Conservation (phyloP, 106 monocot species). For the Dendrobium catenatum region DNA sequence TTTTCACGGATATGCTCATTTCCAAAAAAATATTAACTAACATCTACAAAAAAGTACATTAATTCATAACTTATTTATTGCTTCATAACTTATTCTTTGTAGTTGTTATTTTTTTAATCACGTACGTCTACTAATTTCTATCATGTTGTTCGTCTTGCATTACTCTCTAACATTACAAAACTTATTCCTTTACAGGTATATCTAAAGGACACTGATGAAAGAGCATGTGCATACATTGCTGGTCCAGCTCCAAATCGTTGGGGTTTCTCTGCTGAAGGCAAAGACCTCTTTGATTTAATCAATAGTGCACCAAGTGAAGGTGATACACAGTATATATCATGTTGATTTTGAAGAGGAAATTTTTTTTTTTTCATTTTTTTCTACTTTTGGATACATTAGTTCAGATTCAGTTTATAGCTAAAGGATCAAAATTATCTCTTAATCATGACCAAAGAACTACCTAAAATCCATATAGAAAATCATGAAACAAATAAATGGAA, state of each 20-base stretch:
- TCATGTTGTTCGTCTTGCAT: neutral
- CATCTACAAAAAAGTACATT: neutral
- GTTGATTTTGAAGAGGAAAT: neutral
- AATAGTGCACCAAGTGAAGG: conserved; percentile 24
- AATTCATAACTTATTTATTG: neutral
- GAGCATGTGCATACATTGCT: conserved; percentile 97
- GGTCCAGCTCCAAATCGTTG: conserved; percentile 98
- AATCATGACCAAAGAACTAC: too few species aligned
- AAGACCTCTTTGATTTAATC: conserved; percentile 72
- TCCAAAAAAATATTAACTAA: too few species aligned
- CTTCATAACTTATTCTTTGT: neutral
- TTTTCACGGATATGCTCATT: too few species aligned
- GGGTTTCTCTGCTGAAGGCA: conserved; percentile 82
- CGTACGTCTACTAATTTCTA: neutral
- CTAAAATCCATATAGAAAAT: too few species aligned
- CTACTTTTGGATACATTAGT: too few species aligned
- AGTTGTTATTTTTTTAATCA: neutral
- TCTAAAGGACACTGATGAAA: conserved; percentile 96
- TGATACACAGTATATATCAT: conserved; percentile 12
- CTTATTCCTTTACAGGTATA: conserved; percentile 47
- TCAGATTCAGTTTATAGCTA: too few species aligned
- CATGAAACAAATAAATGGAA: too few species aligned
- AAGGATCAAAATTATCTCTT: too few species aligned
- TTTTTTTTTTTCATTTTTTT: neutral
- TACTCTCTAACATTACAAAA: neutral